These are phyloP conservation scores for Naganishia friedmannii DNA, from an alignment of 768 basidiomycete genomes.

Conservation along the genomic window DNA sequence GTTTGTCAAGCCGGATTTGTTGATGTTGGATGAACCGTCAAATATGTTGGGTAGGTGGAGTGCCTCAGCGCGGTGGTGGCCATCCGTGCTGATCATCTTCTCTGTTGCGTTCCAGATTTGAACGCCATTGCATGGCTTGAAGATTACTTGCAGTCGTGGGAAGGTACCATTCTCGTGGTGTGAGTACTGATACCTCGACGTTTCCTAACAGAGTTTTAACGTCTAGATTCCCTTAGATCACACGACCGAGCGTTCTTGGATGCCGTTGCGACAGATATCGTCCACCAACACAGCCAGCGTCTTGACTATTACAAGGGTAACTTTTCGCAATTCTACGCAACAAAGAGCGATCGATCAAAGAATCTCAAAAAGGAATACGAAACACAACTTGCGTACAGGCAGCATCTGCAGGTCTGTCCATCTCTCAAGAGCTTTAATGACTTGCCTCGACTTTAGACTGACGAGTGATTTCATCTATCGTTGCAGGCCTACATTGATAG, in stretches of 20 bases:
- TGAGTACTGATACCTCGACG: slow-evolving; percentile 53
- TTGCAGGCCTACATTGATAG: slow-evolving; percentile 91
- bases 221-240: slow-evolving; percentile 59
- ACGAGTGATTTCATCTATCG: not conserved
- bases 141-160: slow-evolving; percentile 94
- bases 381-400: slow-evolving; percentile 88
- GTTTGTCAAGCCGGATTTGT: slow-evolving; percentile 79
- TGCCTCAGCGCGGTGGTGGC: slow-evolving; percentile 16
- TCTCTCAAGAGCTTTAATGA: not conserved
- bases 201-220: not conserved
- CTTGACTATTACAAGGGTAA: slow-evolving; percentile 99
- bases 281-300: slow-evolving; percentile 85
- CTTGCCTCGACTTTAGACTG: not conserved
- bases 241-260: slow-evolving; percentile 98
- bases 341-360: slow-evolving; percentile 88
- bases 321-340: slow-evolving; percentile 98
- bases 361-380: slow-evolving; percentile 91
- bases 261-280: slow-evolving; percentile 93
- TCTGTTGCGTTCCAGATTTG: slow-evolving; percentile 59
- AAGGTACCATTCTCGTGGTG: slow-evolving; percentile 87
- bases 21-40: slow-evolving; percentile 88
- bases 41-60: slow-evolving; percentile 69
- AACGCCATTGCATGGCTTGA: slow-evolving; percentile 97
- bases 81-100: not conserved
- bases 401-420: slow-evolving; percentile 60